Percentiles rank a stretch among this genome's conserved stretches.
Conservation (phyloP, 805 yeast species). For the Candida dajiaensis region DNA sequence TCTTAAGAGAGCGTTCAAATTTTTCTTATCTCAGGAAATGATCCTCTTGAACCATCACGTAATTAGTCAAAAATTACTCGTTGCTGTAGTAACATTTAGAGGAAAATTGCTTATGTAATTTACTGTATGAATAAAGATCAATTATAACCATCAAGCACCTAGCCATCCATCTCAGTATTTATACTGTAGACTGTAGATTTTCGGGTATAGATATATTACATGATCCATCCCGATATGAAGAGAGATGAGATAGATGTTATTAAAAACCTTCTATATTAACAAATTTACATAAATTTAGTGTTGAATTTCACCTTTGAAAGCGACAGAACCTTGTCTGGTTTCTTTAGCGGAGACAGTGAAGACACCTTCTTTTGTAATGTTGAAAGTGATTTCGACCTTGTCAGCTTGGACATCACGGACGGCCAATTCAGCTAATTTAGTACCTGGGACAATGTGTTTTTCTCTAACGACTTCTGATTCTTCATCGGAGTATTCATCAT, state of each 20-base stretch:
- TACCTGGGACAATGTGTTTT: conserved; percentile 67
- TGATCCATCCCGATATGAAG: not conserved
- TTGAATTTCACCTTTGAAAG: conserved; percentile 46
- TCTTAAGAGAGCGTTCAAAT: too few relatives aligned
- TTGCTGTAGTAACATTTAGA: too few relatives aligned
- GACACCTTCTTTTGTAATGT: conserved; percentile 54
- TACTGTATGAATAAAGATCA: too few relatives aligned
- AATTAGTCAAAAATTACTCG: too few relatives aligned
- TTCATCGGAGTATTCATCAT: conserved; percentile 59
- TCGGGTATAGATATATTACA: too few relatives aligned
- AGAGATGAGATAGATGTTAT: not conserved
- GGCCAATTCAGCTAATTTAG: conserved; percentile 71
- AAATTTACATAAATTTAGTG: conserved; percentile 1
- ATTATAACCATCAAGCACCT: too few relatives aligned
- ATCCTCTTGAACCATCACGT: not conserved
- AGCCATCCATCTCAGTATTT: too few relatives aligned
- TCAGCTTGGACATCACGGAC: conserved; percentile 64
- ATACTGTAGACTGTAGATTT: too few relatives aligned
- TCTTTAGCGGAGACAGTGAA: conserved; percentile 59
- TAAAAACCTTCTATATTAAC: not conserved
- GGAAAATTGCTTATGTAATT: too few relatives aligned
- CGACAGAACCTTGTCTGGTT: conserved; percentile 50
- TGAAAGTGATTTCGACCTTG: conserved; percentile 55
- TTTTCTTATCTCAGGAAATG: not conserved
- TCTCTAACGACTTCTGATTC: conserved; percentile 86